phyloP scores from a whole-genome alignment of 2,329 filamentous ascomycete genomes.

The Ophiostoma ulmi region DNA sequence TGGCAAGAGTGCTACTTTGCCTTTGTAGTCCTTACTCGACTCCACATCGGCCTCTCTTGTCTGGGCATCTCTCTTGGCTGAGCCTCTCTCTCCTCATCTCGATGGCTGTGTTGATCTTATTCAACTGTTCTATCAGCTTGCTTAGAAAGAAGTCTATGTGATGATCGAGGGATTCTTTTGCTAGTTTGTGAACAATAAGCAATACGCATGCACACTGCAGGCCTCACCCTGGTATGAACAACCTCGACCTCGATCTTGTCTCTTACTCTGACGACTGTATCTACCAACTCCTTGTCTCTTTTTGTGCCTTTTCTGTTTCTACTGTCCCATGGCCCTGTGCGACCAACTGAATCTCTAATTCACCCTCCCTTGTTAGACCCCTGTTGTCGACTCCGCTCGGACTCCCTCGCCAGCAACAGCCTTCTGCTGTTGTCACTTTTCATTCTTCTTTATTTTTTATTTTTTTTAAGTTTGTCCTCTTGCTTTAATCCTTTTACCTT shows the following conservation, averaged over 20 bases:
- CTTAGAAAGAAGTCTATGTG: background rate
- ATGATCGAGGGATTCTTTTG: background rate
- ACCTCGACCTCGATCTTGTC: background rate
- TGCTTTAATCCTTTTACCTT: background rate
- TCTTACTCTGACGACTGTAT: background rate
- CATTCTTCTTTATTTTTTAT: background rate
- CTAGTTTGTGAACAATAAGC: background rate
- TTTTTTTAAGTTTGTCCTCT: background rate
- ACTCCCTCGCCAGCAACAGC: background rate
- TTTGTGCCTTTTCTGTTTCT: background rate
- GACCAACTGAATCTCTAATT: background rate
- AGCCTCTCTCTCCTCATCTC: background rate
- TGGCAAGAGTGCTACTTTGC: background rate
- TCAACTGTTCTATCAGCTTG: background rate
- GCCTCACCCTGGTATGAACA: background rate
- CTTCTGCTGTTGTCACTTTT: background rate
- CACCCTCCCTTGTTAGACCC: background rate
- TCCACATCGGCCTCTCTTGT: background rate
- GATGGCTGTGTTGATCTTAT: background rate
- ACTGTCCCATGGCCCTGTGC: background rate
- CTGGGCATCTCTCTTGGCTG: background rate
- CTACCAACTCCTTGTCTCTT: background rate
- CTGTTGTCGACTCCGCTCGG: background rate
- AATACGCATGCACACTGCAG: background rate
- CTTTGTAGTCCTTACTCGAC: background rate